Conservation (phyloP, 768 basidiomycete species). For the Pleurotus ostreatus region DNA sequence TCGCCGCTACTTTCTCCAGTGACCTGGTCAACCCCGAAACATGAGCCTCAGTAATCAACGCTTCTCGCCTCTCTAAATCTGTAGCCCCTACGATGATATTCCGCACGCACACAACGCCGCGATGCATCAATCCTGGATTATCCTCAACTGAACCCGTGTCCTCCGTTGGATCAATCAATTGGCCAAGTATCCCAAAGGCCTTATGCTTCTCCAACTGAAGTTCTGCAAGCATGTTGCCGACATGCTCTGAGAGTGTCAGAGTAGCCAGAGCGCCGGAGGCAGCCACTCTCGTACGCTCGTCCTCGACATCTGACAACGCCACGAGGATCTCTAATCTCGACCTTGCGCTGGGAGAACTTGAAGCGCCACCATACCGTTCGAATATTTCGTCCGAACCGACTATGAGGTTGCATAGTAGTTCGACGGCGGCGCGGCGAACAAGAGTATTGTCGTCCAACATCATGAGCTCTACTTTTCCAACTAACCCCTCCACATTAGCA, state of each 20-base stretch:
- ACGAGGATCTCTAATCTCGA: constrained; percentile 79
- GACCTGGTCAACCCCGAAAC: constrained; percentile 50
- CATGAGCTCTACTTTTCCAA: constrained; percentile 66
- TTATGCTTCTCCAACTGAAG: constrained; percentile 65
- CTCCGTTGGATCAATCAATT: constrained; percentile 56
- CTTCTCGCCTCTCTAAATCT: constrained; percentile 31
- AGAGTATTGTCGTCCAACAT: constrained; percentile 81
- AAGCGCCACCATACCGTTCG: constrained; percentile 58
- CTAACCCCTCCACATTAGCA: constrained; percentile 52
- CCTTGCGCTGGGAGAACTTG: constrained; percentile 33
- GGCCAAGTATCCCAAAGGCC: constrained; percentile 61
- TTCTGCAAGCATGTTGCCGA: constrained; percentile 57
- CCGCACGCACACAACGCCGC: constrained; percentile 70
- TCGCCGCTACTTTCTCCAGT: constrained; percentile 46
- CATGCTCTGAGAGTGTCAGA: constrained; percentile 57
- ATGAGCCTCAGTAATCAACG: constrained; percentile 47
- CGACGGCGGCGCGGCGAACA: constrained; percentile 82
- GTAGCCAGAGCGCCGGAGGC: constrained; percentile 88
- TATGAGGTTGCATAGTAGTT: constrained; percentile 90
- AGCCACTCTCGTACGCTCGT: constrained; percentile 81
- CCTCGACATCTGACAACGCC: constrained; percentile 84
- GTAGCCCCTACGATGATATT: constrained; percentile 54
- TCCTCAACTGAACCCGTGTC: constrained; percentile 27
- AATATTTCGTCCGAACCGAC: constrained; percentile 74
- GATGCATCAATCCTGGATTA: constrained; percentile 67